Evolutionary conservation across 2,329 filamentous ascomycete species (phyloP), one percentile per base, ranked within the genome.

Genomic region (Penicillium sp.): DNA sequence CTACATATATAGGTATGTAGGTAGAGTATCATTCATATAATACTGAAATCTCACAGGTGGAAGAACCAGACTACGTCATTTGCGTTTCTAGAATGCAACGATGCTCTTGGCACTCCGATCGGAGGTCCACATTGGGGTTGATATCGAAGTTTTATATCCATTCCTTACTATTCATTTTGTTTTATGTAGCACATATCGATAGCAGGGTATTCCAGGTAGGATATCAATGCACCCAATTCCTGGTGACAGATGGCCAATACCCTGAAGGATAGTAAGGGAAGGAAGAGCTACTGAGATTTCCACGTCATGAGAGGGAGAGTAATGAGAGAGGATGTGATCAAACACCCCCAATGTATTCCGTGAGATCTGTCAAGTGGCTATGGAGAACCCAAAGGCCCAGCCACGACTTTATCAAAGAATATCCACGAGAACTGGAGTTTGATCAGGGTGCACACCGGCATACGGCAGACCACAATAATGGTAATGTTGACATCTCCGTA

Each of bases 101-200:
- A 42, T 18, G 31, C 22, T 50, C 47, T 50, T 50, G 47, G 47
- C 47, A 6, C 45, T 47, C 45, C 48, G 48, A 50, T 50, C 24
- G 11, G 2, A 13, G 47, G 35, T 22, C 48, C 48, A 40, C 35
- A 9, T 18, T 38, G n/a, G n/a, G n/a, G 26, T 44, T 44, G 26
- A 31, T 22, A 50, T 40, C 46, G 29, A 31, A n/a, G 24, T 16
- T 11, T 16, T 31, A 16, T 31, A 44, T 29, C 10, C 20, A 26
- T 44, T 20, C 13, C 39, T 14, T n/a, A 43, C 18, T 20, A 39
- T 16, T 24, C 13, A 29, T 9, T 13, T n/a, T 13, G 9, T 8
- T 18, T 24, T 5, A 24, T 24, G 24, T 24, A 24, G n/a, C n/a
- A n/a, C n/a, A n/a, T n/a, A n/a, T n/a, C n/a, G n/a, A n/a, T n/a